Percentiles rank a stretch among this genome's conserved stretches.
Evolutionary conservation across 495 filamentous ascomycete genomes (phyloP).

Genomic region (Xylaria longipes): DNA sequence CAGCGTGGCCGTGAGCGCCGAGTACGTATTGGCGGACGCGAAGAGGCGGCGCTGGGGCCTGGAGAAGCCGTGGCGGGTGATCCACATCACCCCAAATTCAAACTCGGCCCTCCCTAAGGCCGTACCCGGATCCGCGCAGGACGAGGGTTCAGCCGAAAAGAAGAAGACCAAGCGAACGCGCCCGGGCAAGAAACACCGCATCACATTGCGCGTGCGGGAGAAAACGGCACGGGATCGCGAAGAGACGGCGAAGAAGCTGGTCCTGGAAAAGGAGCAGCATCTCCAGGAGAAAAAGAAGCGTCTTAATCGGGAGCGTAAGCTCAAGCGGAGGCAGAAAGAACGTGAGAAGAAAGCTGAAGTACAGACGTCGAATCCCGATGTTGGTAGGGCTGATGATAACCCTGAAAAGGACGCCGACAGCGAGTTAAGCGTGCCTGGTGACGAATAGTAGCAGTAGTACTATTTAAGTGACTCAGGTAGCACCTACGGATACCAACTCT

Average conservation of each 20-base stretch:
- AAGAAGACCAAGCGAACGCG: slow-evolving; percentile 49
- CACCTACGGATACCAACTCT: neutral
- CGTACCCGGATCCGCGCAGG: neutral
- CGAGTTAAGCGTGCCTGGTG: neutral
- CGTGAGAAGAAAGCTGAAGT: slow-evolving; percentile 49
- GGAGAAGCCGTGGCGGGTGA: slow-evolving; percentile 62
- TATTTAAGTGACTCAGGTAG: neutral
- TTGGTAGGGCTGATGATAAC: neutral
- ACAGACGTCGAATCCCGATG: neutral
- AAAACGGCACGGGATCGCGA: slow-evolving; percentile 42
- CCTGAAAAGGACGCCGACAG: neutral
- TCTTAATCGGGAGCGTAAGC: slow-evolving; percentile 58
- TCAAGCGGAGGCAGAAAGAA: slow-evolving; percentile 58
- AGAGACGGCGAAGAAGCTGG: slow-evolving; percentile 38
- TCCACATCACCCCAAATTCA: slow-evolving; percentile 36
- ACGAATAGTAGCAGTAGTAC: neutral
- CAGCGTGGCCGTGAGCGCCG: slow-evolving; percentile 51
- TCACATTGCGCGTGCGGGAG: slow-evolving; percentile 49
- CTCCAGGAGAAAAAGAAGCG: slow-evolving; percentile 61
- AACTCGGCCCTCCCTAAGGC: neutral
- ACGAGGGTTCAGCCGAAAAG: slow-evolving; percentile 16
- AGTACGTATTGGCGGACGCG: slow-evolving; percentile 49
- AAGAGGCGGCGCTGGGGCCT: slow-evolving; percentile 56
- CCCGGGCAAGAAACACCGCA: slow-evolving; percentile 61
- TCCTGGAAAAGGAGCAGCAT: slow-evolving; percentile 53